Conservation (phyloP, 108 stramenopile genomes). For the Skeletonema potamos region DNA sequence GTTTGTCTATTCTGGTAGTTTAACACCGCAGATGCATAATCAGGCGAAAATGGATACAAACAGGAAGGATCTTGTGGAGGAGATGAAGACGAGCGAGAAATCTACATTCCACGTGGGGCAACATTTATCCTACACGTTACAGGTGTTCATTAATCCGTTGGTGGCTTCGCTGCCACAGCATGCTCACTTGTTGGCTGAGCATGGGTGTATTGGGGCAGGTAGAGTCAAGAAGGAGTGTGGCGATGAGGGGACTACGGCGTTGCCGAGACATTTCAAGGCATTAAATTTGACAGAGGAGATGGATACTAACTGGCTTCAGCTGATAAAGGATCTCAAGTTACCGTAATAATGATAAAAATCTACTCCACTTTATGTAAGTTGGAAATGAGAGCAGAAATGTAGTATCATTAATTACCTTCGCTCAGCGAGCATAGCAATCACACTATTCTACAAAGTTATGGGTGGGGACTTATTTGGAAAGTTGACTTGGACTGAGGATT, state of each 20-base stretch:
- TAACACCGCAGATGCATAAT: conserved; percentile 41
- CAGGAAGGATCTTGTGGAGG: conserved; percentile 12
- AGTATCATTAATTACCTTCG: too few relatives aligned
- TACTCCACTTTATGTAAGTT: too few relatives aligned
- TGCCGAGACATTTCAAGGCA: conserved; percentile 39
- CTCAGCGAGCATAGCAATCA: too few relatives aligned
- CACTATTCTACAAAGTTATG: too few relatives aligned
- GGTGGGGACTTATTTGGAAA: too few relatives aligned
- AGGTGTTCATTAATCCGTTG: conserved; percentile 57
- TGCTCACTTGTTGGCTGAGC: conserved; percentile 60
- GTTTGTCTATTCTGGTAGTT: conserved; percentile 44
- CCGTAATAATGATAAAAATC: too few relatives aligned
- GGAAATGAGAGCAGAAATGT: too few relatives aligned
- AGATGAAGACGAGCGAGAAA: conserved; percentile 17
- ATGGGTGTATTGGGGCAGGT: conserved; percentile 30
- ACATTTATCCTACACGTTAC: conserved; percentile 47
- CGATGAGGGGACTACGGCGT: conserved; percentile 10
- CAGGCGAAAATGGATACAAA: conserved; percentile 37
- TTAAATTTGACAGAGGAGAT: conserved; percentile 29
- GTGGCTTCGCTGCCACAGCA: conserved; percentile 61
- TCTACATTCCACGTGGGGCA: conserved; percentile 36
- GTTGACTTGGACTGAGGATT: too few relatives aligned
- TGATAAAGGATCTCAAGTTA: conserved; percentile 35
- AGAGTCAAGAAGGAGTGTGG: conserved; percentile 19
- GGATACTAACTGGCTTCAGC: conserved; percentile 36